phyloP scores from a whole-genome alignment of 139 green algal genomes.

The Gonium pectorale region DNA sequence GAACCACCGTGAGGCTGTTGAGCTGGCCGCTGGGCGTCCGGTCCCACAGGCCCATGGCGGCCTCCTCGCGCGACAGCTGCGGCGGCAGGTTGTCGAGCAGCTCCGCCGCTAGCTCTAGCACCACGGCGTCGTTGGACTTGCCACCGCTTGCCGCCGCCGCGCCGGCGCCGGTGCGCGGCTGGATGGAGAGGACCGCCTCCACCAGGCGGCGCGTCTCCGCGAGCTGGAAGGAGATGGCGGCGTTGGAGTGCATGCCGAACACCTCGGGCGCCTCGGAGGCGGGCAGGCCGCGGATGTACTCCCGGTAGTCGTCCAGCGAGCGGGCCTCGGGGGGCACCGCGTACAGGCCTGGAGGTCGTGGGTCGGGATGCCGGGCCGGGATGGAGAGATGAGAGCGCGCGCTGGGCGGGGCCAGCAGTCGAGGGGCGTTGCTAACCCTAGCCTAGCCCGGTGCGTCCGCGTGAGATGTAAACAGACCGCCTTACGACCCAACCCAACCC shows the following conservation, averaged over 20 bases:
- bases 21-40: conserved; percentile 68
- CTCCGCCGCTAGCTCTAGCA: conserved; percentile 68
- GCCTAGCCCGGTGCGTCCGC: no score
- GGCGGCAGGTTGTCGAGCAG: conserved; percentile 63
- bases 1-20: conserved; percentile 82
- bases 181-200: conserved; percentile 79
- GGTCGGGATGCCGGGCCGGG: no score
- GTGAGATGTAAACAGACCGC: no score
- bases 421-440: no score
- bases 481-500: no score
- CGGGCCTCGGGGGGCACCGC: conserved; percentile 48
- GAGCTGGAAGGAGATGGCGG: conserved; percentile 86
- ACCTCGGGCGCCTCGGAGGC: conserved; percentile 81
- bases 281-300: conserved; percentile 76
- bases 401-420: no score
- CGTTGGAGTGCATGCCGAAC: conserved; percentile 93
- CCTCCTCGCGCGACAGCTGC: conserved; percentile 64
- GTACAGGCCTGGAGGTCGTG: conserved; percentile 61
- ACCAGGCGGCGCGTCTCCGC: conserved; percentile 79
- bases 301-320: conserved; percentile 66
- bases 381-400: no score
- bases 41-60: conserved; percentile 66
- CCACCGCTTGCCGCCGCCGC: no score
- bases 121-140: conserved; percentile 69
- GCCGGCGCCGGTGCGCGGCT: conserved; percentile 66